Evolutionary conservation across 495 filamentous ascomycete species (phyloP).

Genomic region (Cairneyella variabilis): DNA sequence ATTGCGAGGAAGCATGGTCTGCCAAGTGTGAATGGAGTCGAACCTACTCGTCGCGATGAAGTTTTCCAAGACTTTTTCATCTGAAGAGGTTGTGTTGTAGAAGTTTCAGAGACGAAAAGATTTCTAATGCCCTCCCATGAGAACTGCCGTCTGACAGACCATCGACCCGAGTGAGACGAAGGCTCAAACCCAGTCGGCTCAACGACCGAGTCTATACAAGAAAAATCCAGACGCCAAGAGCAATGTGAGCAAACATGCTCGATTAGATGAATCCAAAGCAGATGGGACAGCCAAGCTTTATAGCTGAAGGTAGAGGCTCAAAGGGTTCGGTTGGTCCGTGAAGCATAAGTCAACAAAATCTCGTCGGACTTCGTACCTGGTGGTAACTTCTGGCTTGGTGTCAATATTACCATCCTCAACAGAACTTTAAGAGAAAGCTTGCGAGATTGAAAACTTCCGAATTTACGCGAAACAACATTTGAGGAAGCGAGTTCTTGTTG

Average conservation of each 20-base stretch:
- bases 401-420: no score
- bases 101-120: no score
- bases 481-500: not conserved
- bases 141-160: not conserved
- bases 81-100: no score
- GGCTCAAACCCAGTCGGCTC: not conserved
- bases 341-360: not conserved
- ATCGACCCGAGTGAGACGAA: not conserved
- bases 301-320: not conserved
- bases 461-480: not conserved
- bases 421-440: no score
- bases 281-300: not conserved
- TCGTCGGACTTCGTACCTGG: no score
- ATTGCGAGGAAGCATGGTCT: not conserved
- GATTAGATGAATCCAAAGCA: not conserved
- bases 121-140: not conserved
- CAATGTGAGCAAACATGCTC: not conserved
- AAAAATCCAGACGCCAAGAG: not conserved
- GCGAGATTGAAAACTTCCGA: not conserved
- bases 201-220: not conserved
- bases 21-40: not conserved
- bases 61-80: no score
- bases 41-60: not conserved
- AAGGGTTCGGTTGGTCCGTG: not conserved
- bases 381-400: no score